Evolutionary conservation across 805 yeast genomes (phyloP).

Genomic region (Pichia exigua): DNA sequence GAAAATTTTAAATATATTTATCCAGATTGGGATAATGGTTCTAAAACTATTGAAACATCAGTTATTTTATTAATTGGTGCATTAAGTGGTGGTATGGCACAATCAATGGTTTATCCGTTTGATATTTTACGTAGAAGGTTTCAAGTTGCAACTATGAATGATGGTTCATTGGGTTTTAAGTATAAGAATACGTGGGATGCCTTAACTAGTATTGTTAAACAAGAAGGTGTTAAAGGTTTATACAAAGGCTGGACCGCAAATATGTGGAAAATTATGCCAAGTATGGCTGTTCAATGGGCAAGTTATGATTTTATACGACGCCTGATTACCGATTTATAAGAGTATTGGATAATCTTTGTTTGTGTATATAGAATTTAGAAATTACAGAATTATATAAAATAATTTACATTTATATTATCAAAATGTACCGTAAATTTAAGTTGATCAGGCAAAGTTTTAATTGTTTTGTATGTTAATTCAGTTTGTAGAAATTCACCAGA

Average conservation of each 20-base stretch:
- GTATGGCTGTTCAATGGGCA: conserved; percentile 95
- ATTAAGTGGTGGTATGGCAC: conserved; percentile 80
- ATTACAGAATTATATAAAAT: not conserved
- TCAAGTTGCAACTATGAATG: conserved; percentile 82
- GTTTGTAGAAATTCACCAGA: too few species aligned
- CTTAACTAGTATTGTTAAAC: conserved; percentile 51
- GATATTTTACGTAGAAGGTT: conserved; percentile 83
- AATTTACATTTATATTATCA: not conserved
- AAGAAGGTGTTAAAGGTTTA: conserved; percentile 69
- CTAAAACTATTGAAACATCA: not conserved
- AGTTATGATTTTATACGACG: conserved; percentile 62
- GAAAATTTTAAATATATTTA: conserved; percentile 29
- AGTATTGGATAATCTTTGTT: not conserved
- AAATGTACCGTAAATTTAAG: too few species aligned
- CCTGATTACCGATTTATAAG: not conserved
- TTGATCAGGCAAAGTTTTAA: too few species aligned
- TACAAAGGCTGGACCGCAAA: conserved; percentile 75
- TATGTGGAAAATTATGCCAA: conserved; percentile 82
- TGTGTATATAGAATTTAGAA: not conserved
- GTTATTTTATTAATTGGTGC: conserved; percentile 77
- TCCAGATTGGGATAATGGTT: conserved; percentile 26
- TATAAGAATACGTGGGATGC: conserved; percentile 77
- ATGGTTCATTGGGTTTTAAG: conserved; percentile 70
- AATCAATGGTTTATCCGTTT: conserved; percentile 83
- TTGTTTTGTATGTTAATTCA: too few species aligned